Conservation (phyloP, 2,329 filamentous ascomycete species). For the Cladosporium phlei region DNA sequence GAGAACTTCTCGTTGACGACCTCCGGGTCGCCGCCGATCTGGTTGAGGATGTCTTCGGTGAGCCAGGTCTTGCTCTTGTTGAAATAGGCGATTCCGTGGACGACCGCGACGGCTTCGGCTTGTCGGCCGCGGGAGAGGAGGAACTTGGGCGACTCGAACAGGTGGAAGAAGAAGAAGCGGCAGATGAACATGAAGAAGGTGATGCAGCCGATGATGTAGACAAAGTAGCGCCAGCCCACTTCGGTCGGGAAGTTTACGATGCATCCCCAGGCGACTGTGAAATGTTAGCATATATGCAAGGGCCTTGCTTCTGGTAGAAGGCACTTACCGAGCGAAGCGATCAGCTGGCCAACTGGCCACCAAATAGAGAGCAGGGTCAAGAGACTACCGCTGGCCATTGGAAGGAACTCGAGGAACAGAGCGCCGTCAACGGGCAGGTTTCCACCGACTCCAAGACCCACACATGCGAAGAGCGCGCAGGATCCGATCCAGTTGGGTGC, state of each 20-base stretch:
- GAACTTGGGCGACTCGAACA: conserved; percentile 83
- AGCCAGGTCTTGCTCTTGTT: conserved; percentile 62
- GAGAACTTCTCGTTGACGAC: conserved; percentile 38
- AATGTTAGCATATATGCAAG: neutral
- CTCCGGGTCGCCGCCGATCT: conserved; percentile 52
- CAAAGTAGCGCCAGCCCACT: conserved; percentile 70
- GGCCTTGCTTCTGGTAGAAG: too few species aligned
- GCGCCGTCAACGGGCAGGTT: conserved; percentile 76
- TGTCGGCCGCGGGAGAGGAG: conserved; percentile 72
- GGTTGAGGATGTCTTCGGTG: conserved; percentile 62
- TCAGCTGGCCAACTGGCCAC: conserved; percentile 80
- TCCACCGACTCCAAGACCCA: conserved; percentile 49
- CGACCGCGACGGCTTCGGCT: conserved; percentile 70
- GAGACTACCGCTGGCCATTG: conserved; percentile 60
- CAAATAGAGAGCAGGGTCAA: conserved; percentile 77
- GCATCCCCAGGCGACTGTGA: conserved; percentile 22
- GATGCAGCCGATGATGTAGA: conserved; percentile 64
- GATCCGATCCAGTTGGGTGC: conserved; percentile 56
- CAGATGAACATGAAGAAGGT: conserved; percentile 73
- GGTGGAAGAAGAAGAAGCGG: conserved; percentile 74
- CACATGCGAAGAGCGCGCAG: conserved; percentile 37
- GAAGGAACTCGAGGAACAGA: conserved; percentile 78
- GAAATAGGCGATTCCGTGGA: conserved; percentile 70
- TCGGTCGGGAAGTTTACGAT: conserved; percentile 46
- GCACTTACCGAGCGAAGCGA: conserved; percentile 53